Percentiles rank a stretch among this genome's conserved stretches.
phyloP scores from a whole-genome alignment of 2,329 filamentous ascomycete genomes.

The Trichophyton verrucosum region DNA sequence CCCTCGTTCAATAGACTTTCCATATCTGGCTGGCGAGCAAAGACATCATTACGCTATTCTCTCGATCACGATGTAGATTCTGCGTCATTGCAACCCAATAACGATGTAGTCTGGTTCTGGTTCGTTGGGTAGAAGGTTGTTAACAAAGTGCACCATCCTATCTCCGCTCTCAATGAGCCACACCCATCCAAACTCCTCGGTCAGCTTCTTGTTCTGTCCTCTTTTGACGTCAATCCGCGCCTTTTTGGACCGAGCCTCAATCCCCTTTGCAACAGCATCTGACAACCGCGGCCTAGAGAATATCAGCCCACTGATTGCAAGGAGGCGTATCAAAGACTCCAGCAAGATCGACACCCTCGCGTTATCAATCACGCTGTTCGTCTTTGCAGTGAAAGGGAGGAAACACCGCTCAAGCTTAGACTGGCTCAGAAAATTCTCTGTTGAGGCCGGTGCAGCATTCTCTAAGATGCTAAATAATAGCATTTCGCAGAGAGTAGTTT shows the following conservation, averaged over 20 bases:
- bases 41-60: neutral
- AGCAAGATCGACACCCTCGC: constrained; percentile 58
- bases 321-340: constrained; percentile 50
- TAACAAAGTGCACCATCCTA: constrained; percentile 26
- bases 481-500: constrained; percentile 42
- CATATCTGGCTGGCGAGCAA: neutral
- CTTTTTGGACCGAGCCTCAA: constrained; percentile 38
- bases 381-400: constrained; percentile 53
- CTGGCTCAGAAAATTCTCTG: constrained; percentile 37
- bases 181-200: constrained; percentile 25
- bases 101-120: neutral
- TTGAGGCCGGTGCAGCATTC: constrained; percentile 26
- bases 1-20: neutral
- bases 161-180: constrained; percentile 33
- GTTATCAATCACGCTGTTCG: constrained; percentile 51
- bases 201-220: constrained; percentile 28
- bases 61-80: neutral
- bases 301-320: constrained; percentile 29
- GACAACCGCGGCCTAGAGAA: constrained; percentile 27
- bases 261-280: constrained; percentile 40
- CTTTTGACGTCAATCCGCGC: constrained; percentile 35
- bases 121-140: constrained; percentile 10
- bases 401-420: constrained; percentile 47
- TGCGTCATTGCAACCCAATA: neutral
- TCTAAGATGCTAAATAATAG: constrained; percentile 41